Conservation (phyloP, 768 basidiomycete species). For the Dendrothele bispora region DNA sequence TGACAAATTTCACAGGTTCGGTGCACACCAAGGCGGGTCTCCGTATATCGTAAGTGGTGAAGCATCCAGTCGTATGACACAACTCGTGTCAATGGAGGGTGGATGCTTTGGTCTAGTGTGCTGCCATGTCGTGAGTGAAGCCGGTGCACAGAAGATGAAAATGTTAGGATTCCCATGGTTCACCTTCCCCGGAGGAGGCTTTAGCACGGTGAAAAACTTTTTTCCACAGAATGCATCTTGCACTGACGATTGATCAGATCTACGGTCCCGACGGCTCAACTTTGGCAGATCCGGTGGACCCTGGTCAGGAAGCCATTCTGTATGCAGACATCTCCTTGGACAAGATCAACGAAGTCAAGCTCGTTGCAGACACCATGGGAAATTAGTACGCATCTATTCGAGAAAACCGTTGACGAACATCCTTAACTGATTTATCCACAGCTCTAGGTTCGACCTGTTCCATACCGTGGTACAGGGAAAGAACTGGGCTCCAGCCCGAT, state of each 20-base stretch:
- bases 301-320: conserved; percentile 24
- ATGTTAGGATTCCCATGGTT: conserved; percentile 28
- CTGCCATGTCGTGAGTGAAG: conserved; percentile 27
- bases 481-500: conserved; percentile 23
- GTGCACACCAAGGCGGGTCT: conserved; percentile 21
- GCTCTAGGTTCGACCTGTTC: conserved; percentile 25
- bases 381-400: conserved; percentile 17
- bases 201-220: conserved; percentile 16
- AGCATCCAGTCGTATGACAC: conserved; percentile 28
- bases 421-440: neutral
- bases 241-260: conserved; percentile 17
- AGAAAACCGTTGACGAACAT: too few relatives aligned
- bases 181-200: conserved; percentile 27
- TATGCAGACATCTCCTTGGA: conserved; percentile 28
- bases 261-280: conserved; percentile 30
- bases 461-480: conserved; percentile 26
- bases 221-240: neutral
- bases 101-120: conserved; percentile 28
- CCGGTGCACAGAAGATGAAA: conserved; percentile 28
- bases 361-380: conserved; percentile 25
- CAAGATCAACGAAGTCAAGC: conserved; percentile 28
- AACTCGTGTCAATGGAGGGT: conserved; percentile 29
- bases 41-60: conserved; percentile 29
- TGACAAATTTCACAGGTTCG: too few relatives aligned
- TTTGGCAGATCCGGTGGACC: conserved; percentile 20